These are phyloP conservation scores for Cornus kousa DNA, from an alignment of 148 eudicot genomes.

Conservation along the genomic window DNA sequence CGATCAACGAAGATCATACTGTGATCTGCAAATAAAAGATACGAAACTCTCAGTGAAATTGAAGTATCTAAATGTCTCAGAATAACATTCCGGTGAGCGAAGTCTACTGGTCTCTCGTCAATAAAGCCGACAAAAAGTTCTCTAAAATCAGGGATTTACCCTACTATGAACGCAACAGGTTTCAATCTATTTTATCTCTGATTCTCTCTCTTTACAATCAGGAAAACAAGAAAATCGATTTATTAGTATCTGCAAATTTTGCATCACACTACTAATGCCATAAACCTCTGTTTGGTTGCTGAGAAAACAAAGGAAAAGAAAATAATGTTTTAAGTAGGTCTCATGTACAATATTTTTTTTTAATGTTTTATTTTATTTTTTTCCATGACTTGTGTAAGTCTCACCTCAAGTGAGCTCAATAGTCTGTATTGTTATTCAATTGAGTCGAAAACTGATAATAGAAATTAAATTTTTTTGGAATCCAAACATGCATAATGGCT, in stretches of 20 bases:
- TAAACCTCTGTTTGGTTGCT: background rate
- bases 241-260: background rate
- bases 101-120: constrained; percentile 71
- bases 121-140: constrained; percentile 85
- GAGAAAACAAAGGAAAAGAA: background rate
- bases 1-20: background rate
- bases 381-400: background rate
- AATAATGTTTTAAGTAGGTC: background rate
- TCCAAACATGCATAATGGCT: background rate
- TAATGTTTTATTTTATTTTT: too few relatives aligned
- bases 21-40: background rate
- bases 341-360: too few relatives aligned
- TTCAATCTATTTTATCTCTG: background rate
- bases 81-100: constrained; percentile 66
- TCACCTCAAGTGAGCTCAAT: background rate
- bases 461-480: background rate
- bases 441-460: background rate
- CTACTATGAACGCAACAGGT: constrained; percentile 76
- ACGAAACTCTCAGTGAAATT: background rate
- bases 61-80: constrained; percentile 33
- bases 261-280: background rate
- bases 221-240: background rate
- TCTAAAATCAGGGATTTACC: constrained; percentile 87
- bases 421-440: background rate
- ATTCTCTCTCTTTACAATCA: background rate